Base-by-base conservation (phyloP, 495 filamentous ascomycete species). In the Aspergillus homomorphus region DNA sequence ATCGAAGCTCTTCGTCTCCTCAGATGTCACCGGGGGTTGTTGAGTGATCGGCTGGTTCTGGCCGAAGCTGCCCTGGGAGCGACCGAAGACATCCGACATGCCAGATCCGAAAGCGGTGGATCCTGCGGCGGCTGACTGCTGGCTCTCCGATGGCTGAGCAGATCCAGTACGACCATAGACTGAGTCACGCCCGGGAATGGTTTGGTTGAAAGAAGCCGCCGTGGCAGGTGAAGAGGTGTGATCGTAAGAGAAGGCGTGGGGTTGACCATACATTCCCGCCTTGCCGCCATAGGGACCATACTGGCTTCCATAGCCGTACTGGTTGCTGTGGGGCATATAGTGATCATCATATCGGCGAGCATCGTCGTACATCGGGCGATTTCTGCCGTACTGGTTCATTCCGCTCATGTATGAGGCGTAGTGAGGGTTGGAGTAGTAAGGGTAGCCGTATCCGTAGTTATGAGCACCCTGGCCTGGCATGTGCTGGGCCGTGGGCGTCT, bases 371-470 rank as follows among this genome's bases (percentile, higher is more conserved):
- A 79, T 80, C 6, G 80, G 80, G 55, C 80, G 78, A 55, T 77
- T 79, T 10, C 78, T 73, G 63, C 77, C 76, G 63, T 80, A 82
- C 63, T 78, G 73, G 62, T 81, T 76, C 74, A 80, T 78, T 71
- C 87, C 86, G 73, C 85, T 87, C 83, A 92, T 86, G 74, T 95
- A 93, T 33, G 81, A 79, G 65, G 83, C 80, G 68, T 92, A 93
- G 69, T 94, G 91, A 4, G 88, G 88, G 76, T 83, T 88, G 54
- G 77, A 77, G 73, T 89, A 92, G 75, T 92, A 92, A n/a, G 89
- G 89, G 64, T 90, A 86, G 58, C 77, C 80, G 66, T 89, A 89
- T 53, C 82, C 81, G 69, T 86, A 93, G 60, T 66, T 75, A 57
- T 81, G 77, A 54, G 75, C 76, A 38, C 53, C 76, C 62, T 86